Percentiles rank a stretch among this genome's conserved stretches.
phyloP scores from a whole-genome alignment of 2,329 filamentous ascomycete genomes.

The Verruconis gallopava region DNA sequence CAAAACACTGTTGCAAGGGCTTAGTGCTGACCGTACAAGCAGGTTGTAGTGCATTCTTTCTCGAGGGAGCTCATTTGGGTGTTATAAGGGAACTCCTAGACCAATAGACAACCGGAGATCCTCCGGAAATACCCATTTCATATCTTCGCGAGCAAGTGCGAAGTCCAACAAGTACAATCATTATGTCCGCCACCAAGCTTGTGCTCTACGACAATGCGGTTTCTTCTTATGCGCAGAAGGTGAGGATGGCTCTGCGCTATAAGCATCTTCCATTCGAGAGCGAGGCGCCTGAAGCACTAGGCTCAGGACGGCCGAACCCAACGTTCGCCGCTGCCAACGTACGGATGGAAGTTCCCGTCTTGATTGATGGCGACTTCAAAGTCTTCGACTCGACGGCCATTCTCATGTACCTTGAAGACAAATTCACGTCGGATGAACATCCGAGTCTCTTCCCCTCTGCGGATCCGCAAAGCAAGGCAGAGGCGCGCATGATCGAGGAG shows the following conservation, averaged over 20 bases:
- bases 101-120: too few relatives aligned
- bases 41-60: too few relatives aligned
- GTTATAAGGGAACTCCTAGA: too few relatives aligned
- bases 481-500: conserved; percentile 12
- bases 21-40: too few relatives aligned
- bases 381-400: conserved; percentile 14
- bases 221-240: conserved; percentile 1
- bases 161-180: too few relatives aligned
- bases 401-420: conserved; percentile 13
- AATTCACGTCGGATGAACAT: conserved; percentile 8
- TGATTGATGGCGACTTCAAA: conserved; percentile 11
- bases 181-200: too few relatives aligned
- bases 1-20: too few relatives aligned
- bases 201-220: not conserved
- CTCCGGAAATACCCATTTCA: too few relatives aligned
- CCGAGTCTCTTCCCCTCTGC: conserved; percentile 7
- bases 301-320: not conserved
- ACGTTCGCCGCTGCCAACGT: conserved; percentile 4
- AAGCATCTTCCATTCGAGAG: not conserved
- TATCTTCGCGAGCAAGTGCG: too few relatives aligned
- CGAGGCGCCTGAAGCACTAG: not conserved
- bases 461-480: conserved; percentile 6
- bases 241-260: not conserved
- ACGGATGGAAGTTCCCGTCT: conserved; percentile 11
- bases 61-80: too few relatives aligned